These are phyloP conservation scores for Lepidium aucheri DNA, from an alignment of 345 rosid genomes.

Conservation along the genomic window DNA sequence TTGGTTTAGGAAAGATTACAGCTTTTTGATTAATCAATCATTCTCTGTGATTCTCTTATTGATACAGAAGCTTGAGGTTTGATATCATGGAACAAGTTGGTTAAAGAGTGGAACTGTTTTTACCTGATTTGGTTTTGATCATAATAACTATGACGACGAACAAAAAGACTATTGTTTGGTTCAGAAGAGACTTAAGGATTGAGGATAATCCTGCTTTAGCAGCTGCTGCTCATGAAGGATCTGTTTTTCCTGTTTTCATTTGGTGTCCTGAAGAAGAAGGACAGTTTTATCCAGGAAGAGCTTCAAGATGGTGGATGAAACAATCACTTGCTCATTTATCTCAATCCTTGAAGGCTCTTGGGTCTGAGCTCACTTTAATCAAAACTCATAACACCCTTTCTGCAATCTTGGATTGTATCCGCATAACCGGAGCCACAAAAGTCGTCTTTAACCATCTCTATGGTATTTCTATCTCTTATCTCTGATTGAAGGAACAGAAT, in stretches of 20 bases:
- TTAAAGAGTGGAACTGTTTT: not conserved
- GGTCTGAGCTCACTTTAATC: constrained; percentile 62
- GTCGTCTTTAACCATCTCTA: constrained; percentile 83
- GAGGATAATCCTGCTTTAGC: constrained; percentile 99
- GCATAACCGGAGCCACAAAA: constrained; percentile 54
- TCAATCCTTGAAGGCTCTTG: constrained; percentile 66
- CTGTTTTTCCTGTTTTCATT: constrained; percentile 66
- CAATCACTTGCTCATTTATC: constrained; percentile 63
- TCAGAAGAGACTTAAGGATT: constrained; percentile 89
- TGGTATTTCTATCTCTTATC: constrained; percentile 37
- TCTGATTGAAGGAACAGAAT: not conserved
- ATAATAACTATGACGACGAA: constrained; percentile 27
- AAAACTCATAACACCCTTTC: constrained; percentile 57
- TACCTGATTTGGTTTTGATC: constrained; percentile 1
- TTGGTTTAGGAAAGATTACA: not conserved
- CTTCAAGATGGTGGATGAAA: constrained; percentile 97
- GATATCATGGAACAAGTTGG: not conserved
- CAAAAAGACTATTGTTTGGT: constrained; percentile 79
- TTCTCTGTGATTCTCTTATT: not conserved
- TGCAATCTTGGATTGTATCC: constrained; percentile 63
- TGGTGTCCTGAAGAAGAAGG: constrained; percentile 96
- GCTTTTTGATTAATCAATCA: not conserved
- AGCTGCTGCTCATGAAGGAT: constrained; percentile 74
- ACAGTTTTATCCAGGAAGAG: constrained; percentile 85
- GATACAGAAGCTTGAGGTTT: not conserved